Evolutionary conservation across 2,329 filamentous ascomycete genomes (phyloP), one percentile per base, ranked within the genome.

Genomic region (Aspergillus transmontanensis): DNA sequence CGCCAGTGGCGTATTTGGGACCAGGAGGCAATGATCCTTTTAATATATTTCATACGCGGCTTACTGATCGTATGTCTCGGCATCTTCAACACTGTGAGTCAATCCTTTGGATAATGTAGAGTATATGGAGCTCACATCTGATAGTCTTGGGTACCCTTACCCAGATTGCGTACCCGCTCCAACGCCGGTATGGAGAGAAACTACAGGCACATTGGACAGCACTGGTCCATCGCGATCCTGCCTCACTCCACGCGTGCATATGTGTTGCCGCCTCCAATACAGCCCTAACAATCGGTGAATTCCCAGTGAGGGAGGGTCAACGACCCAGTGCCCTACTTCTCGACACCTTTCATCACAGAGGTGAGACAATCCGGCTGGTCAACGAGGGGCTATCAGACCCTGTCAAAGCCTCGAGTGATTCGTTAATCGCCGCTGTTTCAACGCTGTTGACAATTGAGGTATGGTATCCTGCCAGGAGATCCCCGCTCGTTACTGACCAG

Each of bases 391-490:
- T 79, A 36, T 79, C 77, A 19, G 74, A 76, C 58, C 75, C 74
- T 36, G 68, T 72, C 39, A 77, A 76, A 58, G 76, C 76, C n/a
- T 69, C 76, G 10, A 79, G 77, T 64, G 76, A 79, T 68, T 76
- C 73, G 39, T 62, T 78, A 55, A 79, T 79, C 59, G 76, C 76
- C 21, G 76, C 77, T 0, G 76, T 79, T 32, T 77, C 77, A 19
- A 72, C 75, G 7, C 65, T 79, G n/a, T 68, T 79, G 30, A 77
- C 76, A 3, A 78, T 79, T 26, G 77, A 79, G 71, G 77, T 79
- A 69, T 63, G 72, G 64, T 9, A 30, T 16, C 14, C 21, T 23
- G 7, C 7, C 14, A 19, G 16, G 14, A 1, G 12, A 59, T 14
- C 19, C 26, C 12, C 16, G 36, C 50, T 46, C 21, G 7, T 39